Evolutionary conservation across 2,329 filamentous ascomycete species (phyloP).

Genomic region (Neospermospora avenae): DNA sequence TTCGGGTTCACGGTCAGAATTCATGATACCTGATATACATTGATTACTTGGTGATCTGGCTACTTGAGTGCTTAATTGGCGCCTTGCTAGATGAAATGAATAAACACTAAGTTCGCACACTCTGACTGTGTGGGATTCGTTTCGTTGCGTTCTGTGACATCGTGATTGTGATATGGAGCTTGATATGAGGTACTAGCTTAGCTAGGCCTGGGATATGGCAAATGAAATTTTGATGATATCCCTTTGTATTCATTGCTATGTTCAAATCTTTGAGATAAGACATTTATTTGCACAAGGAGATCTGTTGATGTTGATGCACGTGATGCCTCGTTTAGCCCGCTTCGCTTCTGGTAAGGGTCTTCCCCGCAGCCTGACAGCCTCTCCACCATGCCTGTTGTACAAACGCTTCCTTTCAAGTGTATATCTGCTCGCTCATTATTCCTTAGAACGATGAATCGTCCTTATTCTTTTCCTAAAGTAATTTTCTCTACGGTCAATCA

Average conservation of each 20-base stretch:
- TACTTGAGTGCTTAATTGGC: neutral
- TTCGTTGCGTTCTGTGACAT: neutral
- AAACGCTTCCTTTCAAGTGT: neutral
- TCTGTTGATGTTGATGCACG: neutral
- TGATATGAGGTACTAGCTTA: too few relatives aligned
- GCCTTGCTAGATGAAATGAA: neutral
- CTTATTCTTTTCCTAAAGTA: too few relatives aligned
- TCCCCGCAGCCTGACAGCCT: neutral
- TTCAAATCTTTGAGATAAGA: too few relatives aligned
- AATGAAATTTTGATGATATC: too few relatives aligned
- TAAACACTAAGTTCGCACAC: slow-evolving; percentile 1
- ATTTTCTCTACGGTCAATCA: too few relatives aligned
- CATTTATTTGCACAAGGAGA: too few relatives aligned
- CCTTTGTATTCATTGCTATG: too few relatives aligned
- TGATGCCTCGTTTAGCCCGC: neutral
- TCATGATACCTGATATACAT: slow-evolving; percentile 12
- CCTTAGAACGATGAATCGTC: too few relatives aligned
- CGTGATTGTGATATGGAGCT: neutral
- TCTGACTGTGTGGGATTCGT: neutral
- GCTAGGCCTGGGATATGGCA: too few relatives aligned
- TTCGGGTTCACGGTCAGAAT: slow-evolving; percentile 8
- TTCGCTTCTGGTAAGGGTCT: neutral
- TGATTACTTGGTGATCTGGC: neutral
- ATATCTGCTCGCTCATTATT: neutral
- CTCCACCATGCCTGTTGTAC: neutral